Conservation (phyloP, 345 rosid genomes). For the Linum lewisii region DNA sequence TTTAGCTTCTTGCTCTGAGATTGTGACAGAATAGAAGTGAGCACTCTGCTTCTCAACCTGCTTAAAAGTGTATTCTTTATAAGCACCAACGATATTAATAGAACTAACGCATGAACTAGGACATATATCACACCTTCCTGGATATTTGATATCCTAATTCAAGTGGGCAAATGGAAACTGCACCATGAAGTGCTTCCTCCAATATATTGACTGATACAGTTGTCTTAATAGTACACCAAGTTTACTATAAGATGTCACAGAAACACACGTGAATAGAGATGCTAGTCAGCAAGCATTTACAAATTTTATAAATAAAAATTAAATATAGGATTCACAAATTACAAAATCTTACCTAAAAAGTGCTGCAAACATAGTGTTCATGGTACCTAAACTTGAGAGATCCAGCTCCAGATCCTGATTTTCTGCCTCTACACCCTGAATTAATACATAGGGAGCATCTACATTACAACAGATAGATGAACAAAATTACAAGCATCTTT, state of each 20-base stretch:
- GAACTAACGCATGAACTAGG: constrained; percentile 14
- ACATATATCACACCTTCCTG: constrained; percentile 47
- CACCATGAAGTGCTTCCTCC: constrained; percentile 95
- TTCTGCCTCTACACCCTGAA: constrained; percentile 65
- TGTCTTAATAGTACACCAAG: constrained; percentile 97
- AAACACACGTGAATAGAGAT: neutral
- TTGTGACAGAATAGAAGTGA: constrained; percentile 79
- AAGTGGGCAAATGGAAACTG: constrained; percentile 56
- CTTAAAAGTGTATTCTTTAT: constrained; percentile 22
- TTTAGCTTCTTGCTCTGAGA: constrained; percentile 87
- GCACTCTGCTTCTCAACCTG: constrained; percentile 99
- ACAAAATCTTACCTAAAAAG: constrained; percentile 55
- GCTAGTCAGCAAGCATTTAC: neutral
- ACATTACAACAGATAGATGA: neutral
- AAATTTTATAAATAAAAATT: too few relatives aligned
- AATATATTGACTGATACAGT: constrained; percentile 85
- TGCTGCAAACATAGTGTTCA: constrained; percentile 92
- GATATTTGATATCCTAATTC: constrained; percentile 50
- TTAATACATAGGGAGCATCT: neutral
- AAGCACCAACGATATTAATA: constrained; percentile 11
- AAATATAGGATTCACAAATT: neutral
- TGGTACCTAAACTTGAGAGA: constrained; percentile 95
- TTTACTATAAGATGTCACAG: constrained; percentile 39
- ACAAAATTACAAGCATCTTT: too few relatives aligned
- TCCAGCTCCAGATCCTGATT: constrained; percentile 86